Evolutionary conservation across 805 yeast genomes (phyloP).

Genomic region (Ogataea philodendri): DNA sequence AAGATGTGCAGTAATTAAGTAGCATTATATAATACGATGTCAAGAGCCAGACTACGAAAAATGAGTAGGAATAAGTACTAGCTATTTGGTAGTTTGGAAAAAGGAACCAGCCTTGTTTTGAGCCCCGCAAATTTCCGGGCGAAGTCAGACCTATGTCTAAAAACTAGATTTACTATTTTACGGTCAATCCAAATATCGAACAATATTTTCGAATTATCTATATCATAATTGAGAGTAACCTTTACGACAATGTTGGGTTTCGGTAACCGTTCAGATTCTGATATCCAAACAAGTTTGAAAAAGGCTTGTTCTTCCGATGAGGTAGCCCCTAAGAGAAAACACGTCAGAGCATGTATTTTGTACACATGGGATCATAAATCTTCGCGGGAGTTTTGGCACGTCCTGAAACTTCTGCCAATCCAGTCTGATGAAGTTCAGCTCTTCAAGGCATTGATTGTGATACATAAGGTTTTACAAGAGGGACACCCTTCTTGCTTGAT

Average conservation of each 20-base stretch:
- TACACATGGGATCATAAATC: slow-evolving; percentile 95
- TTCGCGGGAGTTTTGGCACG: slow-evolving; percentile 81
- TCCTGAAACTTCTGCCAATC: slow-evolving; percentile 73
- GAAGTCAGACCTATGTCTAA: too few relatives aligned
- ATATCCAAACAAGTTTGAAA: slow-evolving; percentile 51
- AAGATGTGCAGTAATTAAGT: too few relatives aligned
- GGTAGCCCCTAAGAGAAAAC: slow-evolving; percentile 92
- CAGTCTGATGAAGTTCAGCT: slow-evolving; percentile 79
- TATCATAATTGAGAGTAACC: too few relatives aligned
- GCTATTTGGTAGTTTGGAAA: too few relatives aligned
- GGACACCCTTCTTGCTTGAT: slow-evolving; percentile 86
- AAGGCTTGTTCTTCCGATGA: slow-evolving; percentile 88
- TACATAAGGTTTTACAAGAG: slow-evolving; percentile 94
- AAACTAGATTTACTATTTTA: too few relatives aligned
- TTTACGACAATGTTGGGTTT: slow-evolving; percentile 25
- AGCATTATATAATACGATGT: too few relatives aligned
- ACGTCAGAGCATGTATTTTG: slow-evolving; percentile 92
- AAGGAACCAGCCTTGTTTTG: too few relatives aligned
- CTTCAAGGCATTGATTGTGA: slow-evolving; percentile 79
- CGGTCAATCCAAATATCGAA: slow-evolving; percentile 1
- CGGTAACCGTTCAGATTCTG: slow-evolving; percentile 34
- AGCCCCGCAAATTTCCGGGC: slow-evolving; percentile 1
- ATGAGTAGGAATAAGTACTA: too few relatives aligned
- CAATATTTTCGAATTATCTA: slow-evolving; percentile 1
- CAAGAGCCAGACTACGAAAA: too few relatives aligned